Conservation (phyloP, 169 alveolate species). For the Theileria parva region DNA sequence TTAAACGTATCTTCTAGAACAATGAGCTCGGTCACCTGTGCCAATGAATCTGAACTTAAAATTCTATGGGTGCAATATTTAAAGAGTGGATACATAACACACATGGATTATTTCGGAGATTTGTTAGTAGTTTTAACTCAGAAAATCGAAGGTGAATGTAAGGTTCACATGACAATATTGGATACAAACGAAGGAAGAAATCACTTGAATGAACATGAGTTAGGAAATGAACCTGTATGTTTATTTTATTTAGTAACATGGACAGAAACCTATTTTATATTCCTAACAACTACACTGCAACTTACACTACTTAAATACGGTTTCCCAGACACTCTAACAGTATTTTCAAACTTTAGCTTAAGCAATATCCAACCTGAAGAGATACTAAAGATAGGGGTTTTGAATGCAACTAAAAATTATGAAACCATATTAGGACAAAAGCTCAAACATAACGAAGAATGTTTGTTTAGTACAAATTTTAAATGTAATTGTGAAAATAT, state of each 20-base stretch:
- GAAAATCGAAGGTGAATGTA: background rate
- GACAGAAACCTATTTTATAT: background rate
- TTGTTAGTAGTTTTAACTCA: constrained; percentile 30
- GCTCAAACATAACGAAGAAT: background rate
- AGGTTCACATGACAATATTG: background rate
- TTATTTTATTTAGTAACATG: background rate
- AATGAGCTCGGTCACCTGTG: background rate
- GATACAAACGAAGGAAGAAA: background rate
- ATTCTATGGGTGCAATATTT: constrained; percentile 38
- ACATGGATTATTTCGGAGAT: constrained; percentile 17
- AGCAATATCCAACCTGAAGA: background rate
- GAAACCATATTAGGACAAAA: background rate
- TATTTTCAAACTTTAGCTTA: background rate
- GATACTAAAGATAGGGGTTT: background rate
- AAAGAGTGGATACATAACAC: constrained; percentile 41
- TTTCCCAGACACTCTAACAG: background rate
- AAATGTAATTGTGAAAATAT: background rate
- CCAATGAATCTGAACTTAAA: background rate
- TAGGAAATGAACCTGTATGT: background rate
- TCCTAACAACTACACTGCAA: background rate
- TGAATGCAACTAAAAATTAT: background rate
- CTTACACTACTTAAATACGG: background rate
- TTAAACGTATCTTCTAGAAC: background rate
- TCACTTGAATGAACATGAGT: background rate
- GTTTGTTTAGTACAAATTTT: background rate